phyloP scores from a whole-genome alignment of 306 rosid genomes.

The Citrullus colocynthis region DNA sequence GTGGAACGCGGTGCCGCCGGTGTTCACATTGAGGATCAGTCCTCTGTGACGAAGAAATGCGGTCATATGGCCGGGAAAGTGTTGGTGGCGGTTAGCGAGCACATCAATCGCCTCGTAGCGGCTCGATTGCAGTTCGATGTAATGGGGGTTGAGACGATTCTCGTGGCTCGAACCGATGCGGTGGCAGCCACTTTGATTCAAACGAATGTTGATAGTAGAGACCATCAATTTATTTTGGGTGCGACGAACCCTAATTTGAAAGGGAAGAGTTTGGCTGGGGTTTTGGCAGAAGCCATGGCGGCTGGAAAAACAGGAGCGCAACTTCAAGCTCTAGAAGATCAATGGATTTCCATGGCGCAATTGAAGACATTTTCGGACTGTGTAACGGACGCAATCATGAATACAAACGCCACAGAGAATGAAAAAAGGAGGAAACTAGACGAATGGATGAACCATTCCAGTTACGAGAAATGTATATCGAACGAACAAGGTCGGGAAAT shows the following conservation, averaged over 20 bases:
- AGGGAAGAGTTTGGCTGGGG: conserved; percentile 43
- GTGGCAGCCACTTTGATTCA: conserved; percentile 72
- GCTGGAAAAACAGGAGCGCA: conserved; percentile 58
- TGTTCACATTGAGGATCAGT: conserved; percentile 91
- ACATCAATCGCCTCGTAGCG: conserved; percentile 79
- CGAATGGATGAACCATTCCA: conserved; percentile 48
- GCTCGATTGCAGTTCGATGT: conserved; percentile 92
- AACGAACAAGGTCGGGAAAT: conserved; percentile 55
- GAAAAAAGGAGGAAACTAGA: conserved; percentile 46
- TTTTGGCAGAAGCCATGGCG: conserved; percentile 51
- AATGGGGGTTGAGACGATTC: conserved; percentile 80
- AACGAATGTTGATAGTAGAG: conserved; percentile 69
- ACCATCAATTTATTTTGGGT: conserved; percentile 80
- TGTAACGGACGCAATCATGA: conserved; percentile 54
- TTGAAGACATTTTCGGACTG: conserved; percentile 71
- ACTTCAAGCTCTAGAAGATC: conserved; percentile 68
- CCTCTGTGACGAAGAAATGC: conserved; percentile 79
- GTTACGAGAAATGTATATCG: conserved; percentile 49
- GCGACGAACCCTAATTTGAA: conserved; percentile 48
- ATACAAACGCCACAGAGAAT: conserved; percentile 26
- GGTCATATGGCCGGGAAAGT: conserved; percentile 99
- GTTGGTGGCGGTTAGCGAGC: conserved; percentile 65
- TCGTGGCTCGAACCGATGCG: conserved; percentile 91
- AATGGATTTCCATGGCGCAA: conserved; percentile 52
- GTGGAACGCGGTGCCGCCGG: conserved; percentile 98